Percentiles rank a stretch among this genome's conserved stretches.
Evolutionary conservation across 2,329 filamentous ascomycete genomes (phyloP).

Genomic region (Xylariaceae sp.): DNA sequence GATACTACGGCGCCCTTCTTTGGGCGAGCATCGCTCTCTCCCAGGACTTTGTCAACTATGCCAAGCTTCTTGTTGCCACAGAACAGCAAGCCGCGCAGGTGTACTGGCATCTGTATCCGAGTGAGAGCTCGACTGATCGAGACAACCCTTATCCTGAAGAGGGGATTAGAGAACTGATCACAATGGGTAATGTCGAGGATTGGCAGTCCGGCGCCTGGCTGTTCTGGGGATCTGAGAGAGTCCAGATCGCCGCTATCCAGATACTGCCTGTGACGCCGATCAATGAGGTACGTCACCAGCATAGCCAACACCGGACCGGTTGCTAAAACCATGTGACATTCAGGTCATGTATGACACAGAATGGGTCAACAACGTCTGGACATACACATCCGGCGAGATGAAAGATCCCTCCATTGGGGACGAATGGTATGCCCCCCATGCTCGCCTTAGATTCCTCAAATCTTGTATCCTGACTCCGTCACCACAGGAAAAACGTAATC

Average conservation of each 20-base stretch:
- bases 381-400: conserved; percentile 6
- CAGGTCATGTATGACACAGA: conserved; percentile 5
- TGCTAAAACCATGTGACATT: neutral
- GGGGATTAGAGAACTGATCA: conserved; percentile 2
- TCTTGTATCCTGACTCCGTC: neutral
- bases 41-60: conserved; percentile 8
- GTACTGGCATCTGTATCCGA: conserved; percentile 9
- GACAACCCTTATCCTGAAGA: conserved; percentile 8
- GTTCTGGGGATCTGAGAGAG: conserved; percentile 4
- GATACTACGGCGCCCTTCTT: conserved; percentile 6
- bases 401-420: conserved; percentile 5
- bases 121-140: conserved; percentile 5
- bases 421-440: conserved; percentile 3
- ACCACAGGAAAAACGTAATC: conserved; percentile 5
- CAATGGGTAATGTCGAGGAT: conserved; percentile 8
- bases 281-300: conserved; percentile 2
- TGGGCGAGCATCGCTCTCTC: conserved; percentile 7
- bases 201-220: conserved; percentile 9
- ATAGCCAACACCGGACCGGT: neutral
- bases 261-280: conserved; percentile 6
- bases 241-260: conserved; percentile 7
- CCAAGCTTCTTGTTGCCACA: conserved; percentile 5
- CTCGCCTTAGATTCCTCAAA: neutral
- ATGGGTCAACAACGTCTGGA: conserved; percentile 7
- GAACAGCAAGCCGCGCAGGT: conserved; percentile 6